Base-by-base conservation (phyloP, 495 filamentous ascomycete species). In the Aspergillus diversus region DNA sequence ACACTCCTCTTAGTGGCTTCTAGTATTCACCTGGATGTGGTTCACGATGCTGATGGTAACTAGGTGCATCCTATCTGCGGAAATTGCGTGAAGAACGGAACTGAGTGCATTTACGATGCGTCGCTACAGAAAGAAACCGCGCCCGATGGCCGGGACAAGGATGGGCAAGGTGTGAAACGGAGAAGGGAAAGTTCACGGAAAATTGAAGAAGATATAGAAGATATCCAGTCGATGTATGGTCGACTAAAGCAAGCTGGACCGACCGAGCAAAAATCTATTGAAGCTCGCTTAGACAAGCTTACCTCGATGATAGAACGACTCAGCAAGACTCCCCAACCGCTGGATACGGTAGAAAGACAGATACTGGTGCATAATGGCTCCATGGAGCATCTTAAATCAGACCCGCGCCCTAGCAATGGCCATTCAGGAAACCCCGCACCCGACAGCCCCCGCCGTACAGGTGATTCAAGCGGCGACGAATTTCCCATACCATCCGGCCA, bases 41-140 rank as follows among this genome's bases (percentile, higher is more conserved):
- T 5, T 5, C 27, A 17, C 47, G 16, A 50, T 50, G 47, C 53
- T 61, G 33, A 58, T 35, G 13, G 7, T 51, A 31, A 15, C 33
- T 63, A 81, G 79, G 72, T 77, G 13, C 80, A 83, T 61, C 80
- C 80, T 3, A 65, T 81, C n/a, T 83, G 80, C 58, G 75, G 78
- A 13, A 81, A 80, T 61, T 83, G 80, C 64, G 58, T 63, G 37
- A 83, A 81, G 56, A 81, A 73, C 66, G 75, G 73, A 31, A 71
- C 70, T 62, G 70, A 81, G 49, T 83, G 80, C 64, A 57, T 76
- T 13, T 83, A 81, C 64, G 77, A 81, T 67, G 67, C 60, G 9
- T 65, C 74, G 57, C 66, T 70, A 52, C 67, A 72, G 52, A 75
- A 71, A 43, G 69, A 71, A 5, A 57, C 68, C 0, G 63, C 57